phyloP scores from a whole-genome alignment of 345 rosid species.

The Lagerstroemia speciosa region DNA sequence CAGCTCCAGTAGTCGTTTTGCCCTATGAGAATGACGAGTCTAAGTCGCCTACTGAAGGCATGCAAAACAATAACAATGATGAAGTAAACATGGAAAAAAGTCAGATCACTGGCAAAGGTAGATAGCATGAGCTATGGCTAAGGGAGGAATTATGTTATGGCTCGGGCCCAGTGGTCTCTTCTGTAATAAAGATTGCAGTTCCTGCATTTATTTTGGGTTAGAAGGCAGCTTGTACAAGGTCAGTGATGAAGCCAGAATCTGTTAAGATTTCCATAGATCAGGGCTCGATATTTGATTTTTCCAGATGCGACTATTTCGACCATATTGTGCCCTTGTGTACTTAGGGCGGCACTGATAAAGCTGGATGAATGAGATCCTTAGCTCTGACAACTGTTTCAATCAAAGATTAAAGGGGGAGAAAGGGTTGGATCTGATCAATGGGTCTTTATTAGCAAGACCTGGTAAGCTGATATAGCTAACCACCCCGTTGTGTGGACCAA shows the following conservation, averaged over 20 bases:
- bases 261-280: neutral
- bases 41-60: constrained; percentile 24
- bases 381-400: too few species aligned
- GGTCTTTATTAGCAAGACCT: neutral
- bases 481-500: too few species aligned
- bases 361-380: too few species aligned
- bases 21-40: constrained; percentile 49
- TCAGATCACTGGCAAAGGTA: constrained; percentile 17
- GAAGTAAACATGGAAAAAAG: constrained; percentile 24
- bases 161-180: neutral
- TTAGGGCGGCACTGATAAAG: too few species aligned
- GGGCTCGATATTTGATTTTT: neutral
- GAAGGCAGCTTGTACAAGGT: neutral
- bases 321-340: too few species aligned
- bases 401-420: neutral
- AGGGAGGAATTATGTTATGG: neutral
- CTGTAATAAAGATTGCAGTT: neutral
- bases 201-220: neutral
- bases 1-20: constrained; percentile 69
- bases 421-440: neutral
- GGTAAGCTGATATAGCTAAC: too few species aligned
- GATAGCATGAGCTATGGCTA: neutral
- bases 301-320: neutral
- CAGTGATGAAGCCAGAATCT: neutral
- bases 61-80: constrained; percentile 20